Conservation (phyloP, 176 grass and related monocot genomes). For the Oryza glumipatula region DNA sequence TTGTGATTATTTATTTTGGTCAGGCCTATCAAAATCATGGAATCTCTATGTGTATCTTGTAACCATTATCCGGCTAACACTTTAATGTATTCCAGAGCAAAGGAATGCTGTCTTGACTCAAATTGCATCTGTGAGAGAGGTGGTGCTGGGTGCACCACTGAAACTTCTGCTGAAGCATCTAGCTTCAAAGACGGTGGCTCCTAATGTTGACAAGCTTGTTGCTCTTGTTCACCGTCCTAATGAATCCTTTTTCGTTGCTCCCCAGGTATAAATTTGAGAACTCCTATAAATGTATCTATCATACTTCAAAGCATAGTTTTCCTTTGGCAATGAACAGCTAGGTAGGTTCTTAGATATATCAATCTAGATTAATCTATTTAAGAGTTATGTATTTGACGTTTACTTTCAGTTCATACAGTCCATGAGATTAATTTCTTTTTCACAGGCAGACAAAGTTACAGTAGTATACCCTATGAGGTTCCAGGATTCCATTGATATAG, state of each 20-base stretch:
- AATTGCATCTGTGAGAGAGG: slow-evolving; percentile 96
- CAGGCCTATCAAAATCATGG: slow-evolving; percentile 8
- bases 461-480: slow-evolving; percentile 97
- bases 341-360: slow-evolving; percentile 17
- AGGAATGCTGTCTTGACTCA: slow-evolving; percentile 79
- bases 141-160: slow-evolving; percentile 91
- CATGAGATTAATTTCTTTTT: slow-evolving; percentile 32
- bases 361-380: background rate
- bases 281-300: slow-evolving; percentile 7
- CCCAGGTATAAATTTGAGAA: slow-evolving; percentile 65
- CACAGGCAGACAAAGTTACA: slow-evolving; percentile 83
- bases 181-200: slow-evolving; percentile 70
- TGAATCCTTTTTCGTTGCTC: slow-evolving; percentile 91
- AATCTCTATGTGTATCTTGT: slow-evolving; percentile 21
- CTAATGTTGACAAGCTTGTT: slow-evolving; percentile 76
- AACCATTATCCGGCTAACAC: slow-evolving; percentile 21
- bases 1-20: slow-evolving; percentile 6
- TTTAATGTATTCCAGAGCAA: slow-evolving; percentile 76
- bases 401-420: background rate
- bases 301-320: slow-evolving; percentile 11
- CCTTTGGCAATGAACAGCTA: background rate
- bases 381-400: slow-evolving; percentile 26
- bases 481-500: slow-evolving; percentile 93
- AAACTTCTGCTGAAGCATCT: slow-evolving; percentile 87
- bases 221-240: slow-evolving; percentile 97